phyloP scores from a whole-genome alignment of 148 eudicot genomes.

The Suaeda aralocaspica region DNA sequence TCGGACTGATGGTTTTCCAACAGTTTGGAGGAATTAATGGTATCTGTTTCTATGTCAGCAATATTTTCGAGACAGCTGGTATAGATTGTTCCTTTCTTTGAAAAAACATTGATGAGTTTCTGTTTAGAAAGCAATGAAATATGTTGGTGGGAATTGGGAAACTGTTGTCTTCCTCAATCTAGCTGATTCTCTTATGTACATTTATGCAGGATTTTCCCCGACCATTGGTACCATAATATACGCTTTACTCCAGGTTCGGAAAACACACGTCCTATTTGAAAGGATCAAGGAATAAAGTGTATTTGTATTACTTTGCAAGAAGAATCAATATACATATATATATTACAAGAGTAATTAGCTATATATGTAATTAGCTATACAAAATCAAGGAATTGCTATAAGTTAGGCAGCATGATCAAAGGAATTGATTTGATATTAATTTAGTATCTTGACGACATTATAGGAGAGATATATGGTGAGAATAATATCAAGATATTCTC shows the following conservation, averaged over 20 bases:
- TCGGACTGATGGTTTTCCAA: slow-evolving; percentile 86
- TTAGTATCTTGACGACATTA: too few species aligned
- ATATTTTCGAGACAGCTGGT: slow-evolving; percentile 85
- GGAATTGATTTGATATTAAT: too few species aligned
- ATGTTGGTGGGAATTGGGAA: too few species aligned
- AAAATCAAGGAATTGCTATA: too few species aligned
- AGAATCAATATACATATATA: too few species aligned
- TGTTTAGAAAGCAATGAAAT: neutral
- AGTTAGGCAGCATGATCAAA: too few species aligned
- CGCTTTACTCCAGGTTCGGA: slow-evolving; percentile 66
- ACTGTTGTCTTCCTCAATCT: neutral
- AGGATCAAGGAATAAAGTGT: too few species aligned
- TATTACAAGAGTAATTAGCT: too few species aligned
- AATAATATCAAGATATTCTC: too few species aligned
- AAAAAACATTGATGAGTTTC: neutral
- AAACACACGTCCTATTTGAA: neutral
- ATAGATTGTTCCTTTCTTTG: neutral
- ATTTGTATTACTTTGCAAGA: too few species aligned
- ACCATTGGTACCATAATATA: slow-evolving; percentile 66
- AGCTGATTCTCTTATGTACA: neutral
- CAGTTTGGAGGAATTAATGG: slow-evolving; percentile 95
- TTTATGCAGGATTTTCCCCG: slow-evolving; percentile 59
- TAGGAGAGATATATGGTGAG: too few species aligned
- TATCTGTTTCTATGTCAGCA: slow-evolving; percentile 72
- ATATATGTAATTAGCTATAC: too few species aligned